These are phyloP conservation scores for Ramaria sp. DNA, from an alignment of 768 basidiomycete genomes.

Conservation along the genomic window DNA sequence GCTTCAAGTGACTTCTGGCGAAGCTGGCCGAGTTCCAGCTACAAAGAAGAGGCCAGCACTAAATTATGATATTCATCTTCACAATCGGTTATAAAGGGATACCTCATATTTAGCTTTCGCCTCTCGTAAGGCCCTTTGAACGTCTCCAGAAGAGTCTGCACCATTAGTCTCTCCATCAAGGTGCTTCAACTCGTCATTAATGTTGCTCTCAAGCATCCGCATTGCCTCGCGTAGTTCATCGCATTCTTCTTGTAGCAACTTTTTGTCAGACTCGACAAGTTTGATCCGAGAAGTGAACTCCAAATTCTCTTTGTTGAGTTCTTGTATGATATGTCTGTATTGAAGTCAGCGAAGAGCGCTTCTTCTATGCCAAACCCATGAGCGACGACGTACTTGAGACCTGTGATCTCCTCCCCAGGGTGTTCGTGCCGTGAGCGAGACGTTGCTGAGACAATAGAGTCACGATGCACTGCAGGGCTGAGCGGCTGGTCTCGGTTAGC, in stretches of 20 bases:
- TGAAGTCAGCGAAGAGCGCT: neutral
- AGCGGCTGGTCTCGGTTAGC: conserved; percentile 45
- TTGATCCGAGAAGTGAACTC: conserved; percentile 51
- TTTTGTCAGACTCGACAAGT: conserved; percentile 69
- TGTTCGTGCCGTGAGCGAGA: conserved; percentile 32
- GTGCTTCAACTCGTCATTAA: conserved; percentile 18
- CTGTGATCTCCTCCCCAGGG: conserved; percentile 58
- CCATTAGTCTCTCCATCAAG: conserved; percentile 13
- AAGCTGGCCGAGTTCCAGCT: conserved; percentile 13
- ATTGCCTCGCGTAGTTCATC: conserved; percentile 14
- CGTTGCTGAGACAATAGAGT: neutral
- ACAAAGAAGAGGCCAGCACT: neutral
- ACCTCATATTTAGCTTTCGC: conserved; percentile 46
- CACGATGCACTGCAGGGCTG: conserved; percentile 26
- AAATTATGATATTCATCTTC: neutral
- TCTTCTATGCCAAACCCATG: neutral
- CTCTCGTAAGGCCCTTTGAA: conserved; percentile 35
- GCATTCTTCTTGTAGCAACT: conserved; percentile 40
- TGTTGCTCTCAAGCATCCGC: conserved; percentile 6
- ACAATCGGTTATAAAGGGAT: conserved; percentile 11
- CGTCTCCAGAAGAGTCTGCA: conserved; percentile 25
- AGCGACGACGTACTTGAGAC: conserved; percentile 55
- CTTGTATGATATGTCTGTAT: conserved; percentile 73
- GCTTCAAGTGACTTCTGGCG: conserved; percentile 13
- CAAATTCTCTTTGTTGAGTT: conserved; percentile 74